phyloP scores from a whole-genome alignment of 352 stramenopile species.

The Globisporangium canariense region DNA sequence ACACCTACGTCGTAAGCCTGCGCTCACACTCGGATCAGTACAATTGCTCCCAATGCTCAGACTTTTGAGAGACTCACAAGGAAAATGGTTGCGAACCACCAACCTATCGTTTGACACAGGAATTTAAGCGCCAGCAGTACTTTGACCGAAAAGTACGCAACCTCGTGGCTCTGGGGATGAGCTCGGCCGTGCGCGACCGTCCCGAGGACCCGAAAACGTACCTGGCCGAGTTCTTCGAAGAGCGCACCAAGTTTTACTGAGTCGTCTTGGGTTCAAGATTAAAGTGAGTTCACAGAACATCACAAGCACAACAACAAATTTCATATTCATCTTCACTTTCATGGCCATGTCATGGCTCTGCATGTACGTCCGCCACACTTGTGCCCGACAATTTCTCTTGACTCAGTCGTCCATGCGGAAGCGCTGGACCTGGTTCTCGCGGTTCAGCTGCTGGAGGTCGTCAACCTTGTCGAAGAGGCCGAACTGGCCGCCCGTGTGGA shows the following conservation, averaged over 20 bases:
- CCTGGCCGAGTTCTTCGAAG: conserved; percentile 66
- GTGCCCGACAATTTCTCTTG: neutral
- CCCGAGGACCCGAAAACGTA: conserved; percentile 47
- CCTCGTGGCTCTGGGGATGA: conserved; percentile 58
- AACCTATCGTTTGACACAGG: conserved; percentile 23
- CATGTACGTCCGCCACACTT: neutral
- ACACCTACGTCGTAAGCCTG: conserved; percentile 60
- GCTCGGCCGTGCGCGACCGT: conserved; percentile 58
- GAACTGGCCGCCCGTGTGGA: conserved; percentile 90
- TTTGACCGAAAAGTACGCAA: conserved; percentile 79
- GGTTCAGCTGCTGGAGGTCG: conserved; percentile 57
- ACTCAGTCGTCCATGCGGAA: conserved; percentile 53
- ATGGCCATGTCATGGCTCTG: too few species aligned
- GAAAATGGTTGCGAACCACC: neutral
- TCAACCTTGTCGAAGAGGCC: conserved; percentile 90
- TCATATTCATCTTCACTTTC: neutral
- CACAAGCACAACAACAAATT: neutral
- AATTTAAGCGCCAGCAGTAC: conserved; percentile 64
- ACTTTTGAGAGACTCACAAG: neutral
- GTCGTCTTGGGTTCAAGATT: neutral
- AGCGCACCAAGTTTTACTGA: conserved; percentile 67
- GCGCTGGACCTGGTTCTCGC: conserved; percentile 44
- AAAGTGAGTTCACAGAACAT: too few species aligned
- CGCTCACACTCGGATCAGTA: neutral
- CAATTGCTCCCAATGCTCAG: neutral